Percentiles rank a stretch among this genome's conserved stretches.
Evolutionary conservation across 108 stramenopile species (phyloP).

Genomic region (Parietichytrium sp.): DNA sequence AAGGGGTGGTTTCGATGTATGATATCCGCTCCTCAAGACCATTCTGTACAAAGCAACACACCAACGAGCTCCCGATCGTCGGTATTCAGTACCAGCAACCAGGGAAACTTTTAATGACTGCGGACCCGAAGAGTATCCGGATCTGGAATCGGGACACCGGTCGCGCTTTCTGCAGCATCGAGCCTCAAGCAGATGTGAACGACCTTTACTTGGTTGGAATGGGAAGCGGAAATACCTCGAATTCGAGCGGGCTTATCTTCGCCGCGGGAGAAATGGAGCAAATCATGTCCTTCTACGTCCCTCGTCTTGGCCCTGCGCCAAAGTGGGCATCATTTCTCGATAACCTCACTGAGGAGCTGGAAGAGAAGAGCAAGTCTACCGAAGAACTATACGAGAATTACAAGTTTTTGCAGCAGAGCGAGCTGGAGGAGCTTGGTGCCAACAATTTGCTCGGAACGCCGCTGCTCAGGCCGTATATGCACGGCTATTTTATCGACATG

Average conservation of each 20-base stretch:
- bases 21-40: conserved; percentile 89
- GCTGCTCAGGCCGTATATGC: conserved; percentile 92
- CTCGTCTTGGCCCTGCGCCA: conserved; percentile 89
- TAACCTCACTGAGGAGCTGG: conserved; percentile 95
- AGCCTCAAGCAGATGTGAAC: conserved; percentile 82
- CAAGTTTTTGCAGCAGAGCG: conserved; percentile 91
- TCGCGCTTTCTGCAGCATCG: conserved; percentile 82
- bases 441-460: conserved; percentile 90
- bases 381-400: conserved; percentile 88
- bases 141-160: conserved; percentile 87
- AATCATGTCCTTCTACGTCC: conserved; percentile 89
- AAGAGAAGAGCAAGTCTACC: conserved; percentile 75
- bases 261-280: conserved; percentile 88
- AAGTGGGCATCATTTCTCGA: conserved; percentile 97
- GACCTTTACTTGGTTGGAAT: conserved; percentile 74
- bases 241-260: conserved; percentile 81
- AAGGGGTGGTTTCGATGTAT: conserved; percentile 83
- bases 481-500: conserved; percentile 97
- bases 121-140: conserved; percentile 88
- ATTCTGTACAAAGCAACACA: conserved; percentile 86
- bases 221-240: conserved; percentile 56
- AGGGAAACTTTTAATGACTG: conserved; percentile 72
- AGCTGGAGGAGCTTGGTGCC: conserved; percentile 88
- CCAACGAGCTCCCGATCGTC: conserved; percentile 88
- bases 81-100: conserved; percentile 80